phyloP scores from a whole-genome alignment of 331 rosid species.

The Dryas integrifolia region DNA sequence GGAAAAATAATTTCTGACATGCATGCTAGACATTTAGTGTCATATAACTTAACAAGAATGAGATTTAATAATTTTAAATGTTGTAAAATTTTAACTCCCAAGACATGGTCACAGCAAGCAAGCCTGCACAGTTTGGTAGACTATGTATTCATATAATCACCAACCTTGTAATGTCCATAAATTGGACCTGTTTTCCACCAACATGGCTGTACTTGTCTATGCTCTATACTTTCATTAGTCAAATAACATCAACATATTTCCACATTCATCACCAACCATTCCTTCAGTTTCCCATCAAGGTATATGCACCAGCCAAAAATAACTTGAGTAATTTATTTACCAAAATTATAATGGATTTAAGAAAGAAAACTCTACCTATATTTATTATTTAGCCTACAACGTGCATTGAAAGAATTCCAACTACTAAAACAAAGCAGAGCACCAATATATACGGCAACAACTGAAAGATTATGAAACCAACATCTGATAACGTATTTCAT shows the following conservation, averaged over 20 bases:
- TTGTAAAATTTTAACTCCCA: neutral
- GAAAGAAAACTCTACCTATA: neutral
- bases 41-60: neutral
- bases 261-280: slow-evolving; percentile 3
- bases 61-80: neutral
- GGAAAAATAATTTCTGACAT: neutral
- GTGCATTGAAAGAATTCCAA: neutral
- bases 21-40: neutral
- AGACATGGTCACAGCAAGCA: neutral
- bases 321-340: neutral
- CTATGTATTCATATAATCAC: neutral
- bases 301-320: neutral
- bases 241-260: neutral
- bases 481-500: neutral
- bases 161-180: neutral
- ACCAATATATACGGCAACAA: neutral
- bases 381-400: neutral
- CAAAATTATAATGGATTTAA: neutral
- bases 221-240: neutral
- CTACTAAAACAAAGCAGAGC: neutral
- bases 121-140: neutral
- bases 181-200: neutral
- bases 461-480: neutral
- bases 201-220: neutral
- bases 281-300: neutral